phyloP scores from a whole-genome alignment of 371 early-diverging fungal genomes.

The Mucor piriformis region DNA sequence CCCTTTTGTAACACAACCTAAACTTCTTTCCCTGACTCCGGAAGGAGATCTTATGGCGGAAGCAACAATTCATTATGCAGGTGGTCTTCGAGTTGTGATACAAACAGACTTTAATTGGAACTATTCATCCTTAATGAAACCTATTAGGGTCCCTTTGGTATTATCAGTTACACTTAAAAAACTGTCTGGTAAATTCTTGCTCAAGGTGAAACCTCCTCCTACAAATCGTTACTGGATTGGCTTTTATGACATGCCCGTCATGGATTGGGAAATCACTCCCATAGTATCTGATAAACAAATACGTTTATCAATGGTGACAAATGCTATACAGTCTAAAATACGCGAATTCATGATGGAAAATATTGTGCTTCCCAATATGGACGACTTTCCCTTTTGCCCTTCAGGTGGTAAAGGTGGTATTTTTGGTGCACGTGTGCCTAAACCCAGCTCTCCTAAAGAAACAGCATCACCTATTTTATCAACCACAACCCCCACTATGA shows the following conservation, averaged over 20 bases:
- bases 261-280: conserved; percentile 81
- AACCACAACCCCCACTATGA: neutral
- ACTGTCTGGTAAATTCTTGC: conserved; percentile 70
- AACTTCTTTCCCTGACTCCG: conserved; percentile 63
- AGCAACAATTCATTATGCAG: conserved; percentile 77
- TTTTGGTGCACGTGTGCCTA: conserved; percentile 48
- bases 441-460: conserved; percentile 9
- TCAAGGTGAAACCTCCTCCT: conserved; percentile 84
- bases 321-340: conserved; percentile 83
- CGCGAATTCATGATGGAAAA: conserved; percentile 78
- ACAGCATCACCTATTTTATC: neutral
- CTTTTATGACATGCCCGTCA: conserved; percentile 76
- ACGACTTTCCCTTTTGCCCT: conserved; percentile 79
- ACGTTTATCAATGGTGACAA: conserved; percentile 73
- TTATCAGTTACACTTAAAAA: conserved; percentile 71
- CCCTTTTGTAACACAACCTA: conserved; percentile 79
- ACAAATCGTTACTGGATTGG: conserved; percentile 90
- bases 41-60: conserved; percentile 76
- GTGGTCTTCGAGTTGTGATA: conserved; percentile 72
- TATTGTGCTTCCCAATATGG: conserved; percentile 90
- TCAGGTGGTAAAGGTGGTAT: conserved; percentile 68
- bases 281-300: conserved; percentile 84
- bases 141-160: conserved; percentile 76
- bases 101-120: conserved; percentile 58
- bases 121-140: conserved; percentile 57